phyloP scores from a whole-genome alignment of 2,329 filamentous ascomycete genomes.

The Sphaerulina vaccinii region DNA sequence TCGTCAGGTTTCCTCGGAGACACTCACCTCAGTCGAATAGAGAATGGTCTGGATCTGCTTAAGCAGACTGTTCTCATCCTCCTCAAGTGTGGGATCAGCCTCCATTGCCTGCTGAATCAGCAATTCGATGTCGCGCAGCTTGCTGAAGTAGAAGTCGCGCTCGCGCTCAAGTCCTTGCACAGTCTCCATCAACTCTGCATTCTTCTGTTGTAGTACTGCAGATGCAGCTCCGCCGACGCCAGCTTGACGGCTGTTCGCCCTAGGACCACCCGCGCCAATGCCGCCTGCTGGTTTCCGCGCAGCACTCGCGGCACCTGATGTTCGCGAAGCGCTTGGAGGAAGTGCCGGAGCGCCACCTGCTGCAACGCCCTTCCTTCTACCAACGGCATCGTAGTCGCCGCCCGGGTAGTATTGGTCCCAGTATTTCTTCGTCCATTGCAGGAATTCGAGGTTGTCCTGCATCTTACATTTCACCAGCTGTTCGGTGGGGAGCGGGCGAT shows the following conservation, averaged over 20 bases:
- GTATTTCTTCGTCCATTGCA: constrained; percentile 94
- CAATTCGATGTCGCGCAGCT: constrained; percentile 93
- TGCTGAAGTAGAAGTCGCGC: constrained; percentile 98
- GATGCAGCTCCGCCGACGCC: constrained; percentile 53
- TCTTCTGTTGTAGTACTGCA: constrained; percentile 78
- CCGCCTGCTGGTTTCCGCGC: constrained; percentile 50
- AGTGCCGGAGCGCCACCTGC: constrained; percentile 50
- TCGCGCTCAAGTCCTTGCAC: constrained; percentile 94
- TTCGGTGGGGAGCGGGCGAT: constrained; percentile 86
- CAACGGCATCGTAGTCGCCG: constrained; percentile 90
- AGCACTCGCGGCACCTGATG: constrained; percentile 53
- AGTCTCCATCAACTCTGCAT: constrained; percentile 86
- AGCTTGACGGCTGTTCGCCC: constrained; percentile 48
- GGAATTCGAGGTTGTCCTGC: constrained; percentile 99
- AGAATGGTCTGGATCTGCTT: constrained; percentile 96
- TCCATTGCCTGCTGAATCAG: constrained; percentile 91
- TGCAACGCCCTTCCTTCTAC: constrained; percentile 72
- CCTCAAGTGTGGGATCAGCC: constrained; percentile 86
- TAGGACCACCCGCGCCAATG: constrained; percentile 48
- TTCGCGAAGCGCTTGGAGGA: constrained; percentile 20
- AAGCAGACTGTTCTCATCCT: constrained; percentile 85
- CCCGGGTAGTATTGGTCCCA: constrained; percentile 99
- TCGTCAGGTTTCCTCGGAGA: neutral
- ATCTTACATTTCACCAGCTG: constrained; percentile 96
- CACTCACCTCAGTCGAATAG: constrained; percentile 82